Base-by-base conservation (phyloP, 768 basidiomycete genomes). In the Tricholoma sp. region DNA sequence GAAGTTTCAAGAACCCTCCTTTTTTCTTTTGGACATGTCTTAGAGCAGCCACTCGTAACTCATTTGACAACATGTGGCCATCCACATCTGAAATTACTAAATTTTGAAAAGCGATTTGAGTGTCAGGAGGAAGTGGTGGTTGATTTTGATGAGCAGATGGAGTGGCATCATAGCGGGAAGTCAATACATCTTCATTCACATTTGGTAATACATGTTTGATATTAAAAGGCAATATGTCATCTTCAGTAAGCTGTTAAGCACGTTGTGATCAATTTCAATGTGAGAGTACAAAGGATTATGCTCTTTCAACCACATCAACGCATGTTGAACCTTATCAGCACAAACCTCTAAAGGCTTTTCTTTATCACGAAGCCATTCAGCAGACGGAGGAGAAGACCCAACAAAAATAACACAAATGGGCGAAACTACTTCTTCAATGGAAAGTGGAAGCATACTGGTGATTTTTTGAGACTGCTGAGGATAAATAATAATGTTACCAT, bases 391-490 rank as follows among this genome's bases (percentile, higher is more conserved):
- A 2, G 31, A 5, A 0, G 73, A 68, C 0, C 76, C 76, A 19
- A 76, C 61, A 60, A 78, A 78, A 0, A 78, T 39, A 0, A 79
- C 69, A 59, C 76, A 77, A 1, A 78, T 70, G 2, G 71, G 70
- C 0, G 70, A 62, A 0, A 66, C 39, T 9, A 76, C 66, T 0
- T 76, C 74, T 10, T 70, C 66, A 1, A 78, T 41, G 3, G 68
- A 46, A 0, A 73, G 76, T 0, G 77, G 79, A 2, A 80, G 56
- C 0, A 74, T 10, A 0, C 32, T 29, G 0, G 67, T 66, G 5
- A 77, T 52, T 0, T 50, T 46, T 1, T 65, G 63, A 2, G 73
- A 69, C 5, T 61, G 43, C 54, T 78, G 76, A 3, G 75, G 77
- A 63, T 72, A 75, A 1, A 76, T 67, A 19, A 80, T 74, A 6